Evolutionary conservation across 2,329 filamentous ascomycete genomes (phyloP).

Genomic region (Xylariaceae sp.): DNA sequence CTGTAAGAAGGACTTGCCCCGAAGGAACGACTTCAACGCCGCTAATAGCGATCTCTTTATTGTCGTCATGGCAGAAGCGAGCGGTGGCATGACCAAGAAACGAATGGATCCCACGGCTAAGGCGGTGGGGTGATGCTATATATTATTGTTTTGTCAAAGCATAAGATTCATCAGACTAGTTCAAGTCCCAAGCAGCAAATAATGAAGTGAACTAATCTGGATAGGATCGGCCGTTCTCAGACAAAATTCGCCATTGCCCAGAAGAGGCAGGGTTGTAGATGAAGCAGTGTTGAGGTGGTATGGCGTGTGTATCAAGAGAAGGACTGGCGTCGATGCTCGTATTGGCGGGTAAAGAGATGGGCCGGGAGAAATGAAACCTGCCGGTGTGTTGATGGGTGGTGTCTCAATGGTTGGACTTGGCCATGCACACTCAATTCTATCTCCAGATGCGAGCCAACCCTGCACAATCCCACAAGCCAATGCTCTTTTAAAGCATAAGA

Average conservation of each 20-base stretch:
- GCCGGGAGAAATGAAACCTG: constrained; percentile 32
- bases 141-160: too few relatives aligned
- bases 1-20: constrained; percentile 56
- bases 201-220: too few relatives aligned
- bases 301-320: too few relatives aligned
- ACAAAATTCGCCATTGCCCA: too few relatives aligned
- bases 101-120: constrained; percentile 11
- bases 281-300: too few relatives aligned
- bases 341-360: constrained; percentile 30
- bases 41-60: constrained; percentile 52
- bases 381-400: constrained; percentile 24
- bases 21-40: constrained; percentile 55
- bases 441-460: too few relatives aligned
- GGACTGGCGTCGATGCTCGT: constrained; percentile 30
- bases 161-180: too few relatives aligned
- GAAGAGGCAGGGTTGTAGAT: too few relatives aligned
- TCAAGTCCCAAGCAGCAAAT: too few relatives aligned
- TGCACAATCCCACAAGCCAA: too few relatives aligned
- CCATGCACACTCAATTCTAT: constrained; percentile 26
- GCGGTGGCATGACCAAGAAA: constrained; percentile 42
- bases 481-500: too few relatives aligned
- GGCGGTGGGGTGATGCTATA: constrained; percentile 16
- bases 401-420: constrained; percentile 28
- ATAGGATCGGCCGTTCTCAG: too few relatives aligned
- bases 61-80: constrained; percentile 55